These are phyloP conservation scores for Nannochloropsis gaditana DNA, from an alignment of 108 stramenopile genomes.

Conservation along the genomic window DNA sequence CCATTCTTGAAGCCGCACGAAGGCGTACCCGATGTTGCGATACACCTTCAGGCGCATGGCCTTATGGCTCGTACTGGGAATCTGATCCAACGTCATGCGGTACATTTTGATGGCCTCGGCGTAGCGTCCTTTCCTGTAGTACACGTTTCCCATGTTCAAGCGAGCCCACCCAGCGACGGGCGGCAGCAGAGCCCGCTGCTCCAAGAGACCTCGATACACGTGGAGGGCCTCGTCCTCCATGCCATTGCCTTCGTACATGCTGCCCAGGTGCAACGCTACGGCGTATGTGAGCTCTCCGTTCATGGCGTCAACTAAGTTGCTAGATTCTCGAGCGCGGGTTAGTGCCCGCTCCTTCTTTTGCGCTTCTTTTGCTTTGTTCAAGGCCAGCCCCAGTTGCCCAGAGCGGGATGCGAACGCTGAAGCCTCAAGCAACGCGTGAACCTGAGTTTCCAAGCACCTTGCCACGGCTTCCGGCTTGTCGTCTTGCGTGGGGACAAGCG, in stretches of 20 bases:
- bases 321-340: constrained; percentile 58
- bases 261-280: constrained; percentile 69
- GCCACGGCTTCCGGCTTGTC: constrained; percentile 60
- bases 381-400: constrained; percentile 56
- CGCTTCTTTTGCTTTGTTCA: constrained; percentile 76
- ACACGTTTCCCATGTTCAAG: constrained; percentile 81
- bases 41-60: constrained; percentile 64
- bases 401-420: constrained; percentile 53
- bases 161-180: constrained; percentile 58
- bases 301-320: constrained; percentile 59
- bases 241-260: constrained; percentile 63
- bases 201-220: constrained; percentile 61
- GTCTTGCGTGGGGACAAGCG: constrained; percentile 57
- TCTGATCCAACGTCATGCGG: constrained; percentile 81
- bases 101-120: constrained; percentile 73
- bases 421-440: constrained; percentile 66
- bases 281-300: constrained; percentile 68
- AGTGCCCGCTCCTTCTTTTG: constrained; percentile 63
- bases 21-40: constrained; percentile 77
- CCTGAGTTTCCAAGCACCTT: constrained; percentile 61
- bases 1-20: constrained; percentile 66
- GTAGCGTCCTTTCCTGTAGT: constrained; percentile 69
- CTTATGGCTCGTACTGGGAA: constrained; percentile 59
- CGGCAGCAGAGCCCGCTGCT: constrained; percentile 59
- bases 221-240: constrained; percentile 67